Evolutionary conservation across 495 filamentous ascomycete genomes (phyloP).

Genomic region (Jackrogersella multiformis): DNA sequence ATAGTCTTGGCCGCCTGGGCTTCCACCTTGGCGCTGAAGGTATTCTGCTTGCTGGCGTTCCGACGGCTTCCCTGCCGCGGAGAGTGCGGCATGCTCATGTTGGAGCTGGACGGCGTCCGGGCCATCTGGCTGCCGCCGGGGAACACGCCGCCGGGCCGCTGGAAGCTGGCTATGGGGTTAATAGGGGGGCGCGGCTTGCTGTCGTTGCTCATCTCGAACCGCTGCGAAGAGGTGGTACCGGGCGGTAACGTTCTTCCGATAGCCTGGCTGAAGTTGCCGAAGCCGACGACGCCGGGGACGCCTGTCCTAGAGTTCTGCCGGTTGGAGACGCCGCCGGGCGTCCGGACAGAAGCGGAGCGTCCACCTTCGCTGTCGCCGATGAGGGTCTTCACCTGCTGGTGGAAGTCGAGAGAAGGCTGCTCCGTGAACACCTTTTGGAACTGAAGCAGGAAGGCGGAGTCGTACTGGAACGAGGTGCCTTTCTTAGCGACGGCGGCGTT

Average conservation of each 20-base stretch:
- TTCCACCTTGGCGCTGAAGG: slow-evolving; percentile 65
- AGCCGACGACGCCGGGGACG: slow-evolving; percentile 55
- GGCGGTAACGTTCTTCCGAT: slow-evolving; percentile 66
- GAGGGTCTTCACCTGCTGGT: slow-evolving; percentile 83
- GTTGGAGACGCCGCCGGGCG: slow-evolving; percentile 64
- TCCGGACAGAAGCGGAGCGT: slow-evolving; percentile 77
- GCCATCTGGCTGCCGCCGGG: slow-evolving; percentile 60
- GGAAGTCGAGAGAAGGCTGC: slow-evolving; percentile 92
- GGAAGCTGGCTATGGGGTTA: slow-evolving; percentile 68
- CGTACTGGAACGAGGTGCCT: slow-evolving; percentile 88
- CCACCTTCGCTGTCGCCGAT: slow-evolving; percentile 75
- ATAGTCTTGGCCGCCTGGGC: slow-evolving; percentile 78
- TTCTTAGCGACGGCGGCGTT: slow-evolving; percentile 77
- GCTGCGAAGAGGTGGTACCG: slow-evolving; percentile 72
- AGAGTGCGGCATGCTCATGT: slow-evolving; percentile 59
- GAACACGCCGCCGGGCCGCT: slow-evolving; percentile 66
- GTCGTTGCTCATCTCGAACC: slow-evolving; percentile 61
- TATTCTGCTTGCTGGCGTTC: slow-evolving; percentile 69
- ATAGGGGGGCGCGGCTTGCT: slow-evolving; percentile 56
- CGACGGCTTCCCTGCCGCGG: slow-evolving; percentile 65
- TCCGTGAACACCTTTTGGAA: slow-evolving; percentile 95
- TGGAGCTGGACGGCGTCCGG: slow-evolving; percentile 59
- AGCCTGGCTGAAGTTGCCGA: slow-evolving; percentile 73
- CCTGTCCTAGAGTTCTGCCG: slow-evolving; percentile 57
- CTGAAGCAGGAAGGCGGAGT: slow-evolving; percentile 94